phyloP scores from a whole-genome alignment of 805 yeast species.

The Zygoascus flipseniorum region DNA sequence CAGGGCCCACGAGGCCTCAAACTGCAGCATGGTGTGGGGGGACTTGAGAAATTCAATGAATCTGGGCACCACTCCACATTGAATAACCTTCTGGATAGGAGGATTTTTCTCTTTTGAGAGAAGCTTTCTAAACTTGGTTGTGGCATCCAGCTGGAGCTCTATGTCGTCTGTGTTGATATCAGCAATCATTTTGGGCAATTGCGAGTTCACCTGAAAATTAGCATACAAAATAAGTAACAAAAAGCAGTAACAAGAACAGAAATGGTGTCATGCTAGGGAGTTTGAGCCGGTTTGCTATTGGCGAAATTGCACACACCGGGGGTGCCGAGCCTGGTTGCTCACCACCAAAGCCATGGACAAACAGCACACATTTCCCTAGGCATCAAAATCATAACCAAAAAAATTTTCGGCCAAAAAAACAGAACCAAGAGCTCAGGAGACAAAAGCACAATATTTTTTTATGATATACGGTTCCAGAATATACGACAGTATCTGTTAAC shows the following conservation, averaged over 20 bases:
- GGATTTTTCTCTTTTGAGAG: conserved; percentile 92
- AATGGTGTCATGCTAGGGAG: not conserved
- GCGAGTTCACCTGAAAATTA: conserved; percentile 30
- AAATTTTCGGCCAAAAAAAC: too few relatives aligned
- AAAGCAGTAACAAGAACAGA: not conserved
- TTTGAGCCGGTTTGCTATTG: not conserved
- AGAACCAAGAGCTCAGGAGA: too few relatives aligned
- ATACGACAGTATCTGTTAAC: too few relatives aligned
- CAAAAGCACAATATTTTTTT: too few relatives aligned
- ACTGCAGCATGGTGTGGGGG: conserved; percentile 75
- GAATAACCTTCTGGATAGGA: conserved; percentile 88
- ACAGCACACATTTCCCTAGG: too few relatives aligned
- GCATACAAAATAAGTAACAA: conserved; percentile 18
- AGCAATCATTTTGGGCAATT: conserved; percentile 79
- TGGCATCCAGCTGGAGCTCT: conserved; percentile 77
- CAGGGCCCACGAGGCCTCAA: conserved; percentile 99
- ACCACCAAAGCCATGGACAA: too few relatives aligned
- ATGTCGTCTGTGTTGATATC: conserved; percentile 67
- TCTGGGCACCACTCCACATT: conserved; percentile 87
- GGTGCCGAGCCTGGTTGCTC: too few relatives aligned
- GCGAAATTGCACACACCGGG: too few relatives aligned
- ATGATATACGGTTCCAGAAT: too few relatives aligned
- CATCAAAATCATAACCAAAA: too few relatives aligned
- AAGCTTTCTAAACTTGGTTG: conserved; percentile 87
- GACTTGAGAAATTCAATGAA: conserved; percentile 77